phyloP scores from a whole-genome alignment of 1,139 yeast species.

The Citeromyces siamensis region DNA sequence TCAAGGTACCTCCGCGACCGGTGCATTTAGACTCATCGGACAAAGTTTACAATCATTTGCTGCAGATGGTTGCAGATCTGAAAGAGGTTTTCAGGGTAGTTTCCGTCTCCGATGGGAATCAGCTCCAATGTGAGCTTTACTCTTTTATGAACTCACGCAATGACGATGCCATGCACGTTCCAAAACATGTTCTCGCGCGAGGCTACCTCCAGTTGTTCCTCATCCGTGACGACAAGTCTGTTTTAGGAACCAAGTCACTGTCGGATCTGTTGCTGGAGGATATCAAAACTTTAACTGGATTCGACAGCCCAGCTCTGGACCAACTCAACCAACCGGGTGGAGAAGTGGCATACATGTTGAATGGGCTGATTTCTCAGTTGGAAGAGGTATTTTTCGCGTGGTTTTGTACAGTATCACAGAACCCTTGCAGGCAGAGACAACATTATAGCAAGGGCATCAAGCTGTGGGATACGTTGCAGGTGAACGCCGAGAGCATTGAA shows the following conservation, averaged over 20 bases:
- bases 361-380: conserved; percentile 21
- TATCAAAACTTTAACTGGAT: conserved; percentile 19
- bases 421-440: conserved; percentile 78
- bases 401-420: conserved; percentile 49
- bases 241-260: conserved; percentile 25
- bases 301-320: conserved; percentile 15
- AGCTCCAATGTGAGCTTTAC: conserved; percentile 25
- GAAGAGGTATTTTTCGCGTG: conserved; percentile 41
- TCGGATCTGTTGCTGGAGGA: conserved; percentile 18
- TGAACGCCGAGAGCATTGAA: conserved; percentile 43
- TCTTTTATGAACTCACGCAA: conserved; percentile 17
- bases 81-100: conserved; percentile 17
- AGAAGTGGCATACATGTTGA: conserved; percentile 10
- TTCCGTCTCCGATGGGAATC: conserved; percentile 19
- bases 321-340: conserved; percentile 9
- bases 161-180: conserved; percentile 10
- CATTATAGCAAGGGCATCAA: conserved; percentile 40
- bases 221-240: conserved; percentile 44
- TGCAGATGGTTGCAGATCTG: conserved; percentile 24
- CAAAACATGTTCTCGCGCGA: conserved; percentile 40
- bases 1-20: conserved; percentile 35
- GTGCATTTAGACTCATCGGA: conserved; percentile 17
- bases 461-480: conserved; percentile 77
- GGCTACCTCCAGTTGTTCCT: conserved; percentile 50
- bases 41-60: conserved; percentile 20